Evolutionary conservation across 139 green algal species (phyloP).

Genomic region (Haematococcus sp.): DNA sequence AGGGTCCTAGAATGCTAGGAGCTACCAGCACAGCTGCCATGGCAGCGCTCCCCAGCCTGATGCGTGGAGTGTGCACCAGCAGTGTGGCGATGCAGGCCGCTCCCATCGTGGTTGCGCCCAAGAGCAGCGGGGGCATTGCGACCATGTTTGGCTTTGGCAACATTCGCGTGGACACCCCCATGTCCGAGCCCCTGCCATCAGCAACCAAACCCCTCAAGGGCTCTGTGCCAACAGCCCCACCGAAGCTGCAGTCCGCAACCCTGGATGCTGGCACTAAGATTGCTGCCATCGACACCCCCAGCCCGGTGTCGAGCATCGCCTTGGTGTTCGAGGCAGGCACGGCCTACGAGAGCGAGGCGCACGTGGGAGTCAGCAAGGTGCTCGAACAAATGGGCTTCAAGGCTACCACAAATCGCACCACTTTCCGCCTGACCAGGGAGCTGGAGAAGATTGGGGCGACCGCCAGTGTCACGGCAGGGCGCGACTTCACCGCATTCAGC

Average conservation of each 20-base stretch:
- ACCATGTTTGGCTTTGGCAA: constrained; percentile 33
- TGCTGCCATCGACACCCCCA: neutral
- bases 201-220: constrained; percentile 25
- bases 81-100: neutral
- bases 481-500: constrained; percentile 43
- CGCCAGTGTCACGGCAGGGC: constrained; percentile 25
- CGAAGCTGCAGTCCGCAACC: constrained; percentile 19
- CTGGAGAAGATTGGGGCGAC: constrained; percentile 62
- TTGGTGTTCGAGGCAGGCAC: constrained; percentile 41
- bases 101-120: neutral
- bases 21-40: neutral
- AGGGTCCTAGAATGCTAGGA: too few relatives aligned
- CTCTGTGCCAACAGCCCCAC: constrained; percentile 7
- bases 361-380: constrained; percentile 44
- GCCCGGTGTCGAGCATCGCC: constrained; percentile 36
- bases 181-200: constrained; percentile 36
- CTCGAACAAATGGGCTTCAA: constrained; percentile 64
- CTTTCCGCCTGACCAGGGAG: constrained; percentile 56
- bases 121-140: constrained; percentile 5
- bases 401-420: constrained; percentile 42
- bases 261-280: constrained; percentile 13
- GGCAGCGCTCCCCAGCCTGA: neutral
- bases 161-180: constrained; percentile 32
- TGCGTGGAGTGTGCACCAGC: neutral
- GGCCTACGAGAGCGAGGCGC: constrained; percentile 36